phyloP scores from a whole-genome alignment of 768 basidiomycete genomes.

The Suillus occidentalis region DNA sequence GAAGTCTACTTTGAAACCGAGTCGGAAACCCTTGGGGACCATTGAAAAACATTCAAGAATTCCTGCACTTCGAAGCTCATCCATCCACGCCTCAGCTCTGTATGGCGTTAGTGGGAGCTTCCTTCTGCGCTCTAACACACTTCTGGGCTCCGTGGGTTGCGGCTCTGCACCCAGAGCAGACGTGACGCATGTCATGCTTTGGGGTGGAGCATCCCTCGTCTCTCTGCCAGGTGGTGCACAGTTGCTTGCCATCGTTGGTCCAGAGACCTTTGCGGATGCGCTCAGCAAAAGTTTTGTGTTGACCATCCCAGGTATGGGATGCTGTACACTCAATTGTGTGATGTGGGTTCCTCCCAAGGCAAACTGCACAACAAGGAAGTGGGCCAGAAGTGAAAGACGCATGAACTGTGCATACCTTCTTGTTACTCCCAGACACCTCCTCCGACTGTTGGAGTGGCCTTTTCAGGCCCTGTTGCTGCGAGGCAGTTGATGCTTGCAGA shows the following conservation, averaged over 20 bases:
- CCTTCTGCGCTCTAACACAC: conserved; percentile 13
- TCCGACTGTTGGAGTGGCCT: too few relatives aligned
- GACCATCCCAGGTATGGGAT: too few relatives aligned
- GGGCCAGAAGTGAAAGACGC: too few relatives aligned
- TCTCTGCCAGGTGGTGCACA: conserved; percentile 9
- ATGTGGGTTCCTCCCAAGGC: too few relatives aligned
- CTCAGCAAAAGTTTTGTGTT: not conserved
- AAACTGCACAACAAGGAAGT: too few relatives aligned
- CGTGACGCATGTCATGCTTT: not conserved
- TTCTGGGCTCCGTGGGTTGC: conserved; percentile 7
- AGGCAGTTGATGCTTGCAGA: too few relatives aligned
- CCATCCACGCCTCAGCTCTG: not conserved
- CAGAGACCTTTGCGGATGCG: not conserved
- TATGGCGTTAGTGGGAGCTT: conserved; percentile 5
- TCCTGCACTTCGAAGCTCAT: too few relatives aligned
- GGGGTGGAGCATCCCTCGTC: not conserved
- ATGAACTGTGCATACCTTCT: too few relatives aligned
- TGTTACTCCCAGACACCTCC: too few relatives aligned
- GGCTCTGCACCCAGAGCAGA: conserved; percentile 9
- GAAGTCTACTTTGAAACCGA: conserved; percentile 10
- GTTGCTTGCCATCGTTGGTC: not conserved
- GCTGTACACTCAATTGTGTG: too few relatives aligned
- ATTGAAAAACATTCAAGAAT: not conserved
- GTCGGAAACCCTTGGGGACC: not conserved
- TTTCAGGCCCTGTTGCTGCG: too few relatives aligned